phyloP scores from a whole-genome alignment of 352 stramenopile species.

The Globisporangium orthogonon region DNA sequence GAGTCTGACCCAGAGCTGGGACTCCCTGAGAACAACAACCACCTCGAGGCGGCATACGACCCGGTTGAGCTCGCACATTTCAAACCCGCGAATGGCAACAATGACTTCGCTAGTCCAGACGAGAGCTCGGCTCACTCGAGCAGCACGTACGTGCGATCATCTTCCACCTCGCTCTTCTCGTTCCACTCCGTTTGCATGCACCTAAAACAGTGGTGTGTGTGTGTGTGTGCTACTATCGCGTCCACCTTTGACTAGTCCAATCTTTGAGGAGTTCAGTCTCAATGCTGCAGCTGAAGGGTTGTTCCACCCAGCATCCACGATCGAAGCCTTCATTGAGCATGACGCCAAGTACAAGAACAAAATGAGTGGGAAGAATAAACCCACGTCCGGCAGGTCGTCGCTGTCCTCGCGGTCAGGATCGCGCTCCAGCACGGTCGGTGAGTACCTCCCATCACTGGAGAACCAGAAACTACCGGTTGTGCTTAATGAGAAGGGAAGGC shows the following conservation, averaged over 20 bases:
- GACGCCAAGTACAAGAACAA: conserved; percentile 48
- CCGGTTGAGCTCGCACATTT: not conserved
- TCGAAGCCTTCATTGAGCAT: conserved; percentile 74
- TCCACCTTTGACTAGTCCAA: conserved; percentile 19
- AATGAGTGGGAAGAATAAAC: conserved; percentile 6
- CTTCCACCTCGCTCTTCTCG: not conserved
- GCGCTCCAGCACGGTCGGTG: conserved; percentile 13
- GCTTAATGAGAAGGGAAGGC: conserved; percentile 20
- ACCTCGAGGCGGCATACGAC: conserved; percentile 12
- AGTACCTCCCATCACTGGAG: conserved; percentile 30
- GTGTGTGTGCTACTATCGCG: not conserved
- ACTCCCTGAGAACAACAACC: conserved; percentile 19
- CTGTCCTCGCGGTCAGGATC: conserved; percentile 14
- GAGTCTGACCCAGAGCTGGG: conserved; percentile 5
- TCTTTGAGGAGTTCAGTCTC: conserved; percentile 52
- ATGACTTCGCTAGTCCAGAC: conserved; percentile 8
- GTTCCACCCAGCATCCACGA: conserved; percentile 69
- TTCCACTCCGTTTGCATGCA: conserved; percentile 2
- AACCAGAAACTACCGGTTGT: conserved; percentile 25
- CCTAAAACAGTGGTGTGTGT: no score
- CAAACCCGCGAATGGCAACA: conserved; percentile 3
- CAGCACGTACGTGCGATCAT: conserved; percentile 14
- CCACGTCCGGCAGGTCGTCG: conserved; percentile 12
- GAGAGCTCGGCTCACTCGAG: conserved; percentile 3
- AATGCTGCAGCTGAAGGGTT: conserved; percentile 64